Conservation (phyloP, 2,329 filamentous ascomycete genomes). For the Beauveria brongniartii region DNA sequence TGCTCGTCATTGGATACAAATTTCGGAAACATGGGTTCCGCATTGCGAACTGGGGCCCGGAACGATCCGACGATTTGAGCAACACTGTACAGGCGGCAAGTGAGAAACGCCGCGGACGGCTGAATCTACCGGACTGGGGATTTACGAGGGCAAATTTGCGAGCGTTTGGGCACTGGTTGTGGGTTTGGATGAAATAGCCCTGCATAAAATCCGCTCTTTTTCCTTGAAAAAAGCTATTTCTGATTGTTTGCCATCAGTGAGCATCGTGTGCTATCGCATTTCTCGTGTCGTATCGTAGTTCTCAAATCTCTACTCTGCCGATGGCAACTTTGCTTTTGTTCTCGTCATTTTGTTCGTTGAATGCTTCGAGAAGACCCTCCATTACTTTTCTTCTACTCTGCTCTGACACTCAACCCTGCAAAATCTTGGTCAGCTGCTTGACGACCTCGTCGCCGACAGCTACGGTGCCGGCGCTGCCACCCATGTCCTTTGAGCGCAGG, state of each 20-base stretch:
- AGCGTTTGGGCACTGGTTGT: constrained; percentile 26
- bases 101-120: constrained; percentile 25
- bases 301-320: too few species aligned
- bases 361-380: too few species aligned
- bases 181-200: constrained; percentile 29
- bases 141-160: constrained; percentile 24
- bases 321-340: too few species aligned
- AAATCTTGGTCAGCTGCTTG: constrained; percentile 58
- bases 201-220: too few species aligned
- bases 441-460: constrained; percentile 75
- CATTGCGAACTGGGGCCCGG: constrained; percentile 26
- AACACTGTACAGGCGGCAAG: constrained; percentile 29
- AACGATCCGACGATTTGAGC: constrained; percentile 28
- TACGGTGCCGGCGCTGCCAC: constrained; percentile 62
- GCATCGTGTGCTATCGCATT: too few species aligned
- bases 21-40: constrained; percentile 27
- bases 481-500: constrained; percentile 75
- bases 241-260: too few species aligned
- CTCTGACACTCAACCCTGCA: constrained; percentile 33
- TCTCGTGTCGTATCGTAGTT: too few species aligned
- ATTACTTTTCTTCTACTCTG: too few species aligned
- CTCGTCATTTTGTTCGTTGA: too few species aligned
- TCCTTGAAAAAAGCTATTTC: too few species aligned
- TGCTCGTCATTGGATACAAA: constrained; percentile 31
- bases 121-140: constrained; percentile 27